Conservation (phyloP, 345 rosid species). For the Psidium guajava region DNA sequence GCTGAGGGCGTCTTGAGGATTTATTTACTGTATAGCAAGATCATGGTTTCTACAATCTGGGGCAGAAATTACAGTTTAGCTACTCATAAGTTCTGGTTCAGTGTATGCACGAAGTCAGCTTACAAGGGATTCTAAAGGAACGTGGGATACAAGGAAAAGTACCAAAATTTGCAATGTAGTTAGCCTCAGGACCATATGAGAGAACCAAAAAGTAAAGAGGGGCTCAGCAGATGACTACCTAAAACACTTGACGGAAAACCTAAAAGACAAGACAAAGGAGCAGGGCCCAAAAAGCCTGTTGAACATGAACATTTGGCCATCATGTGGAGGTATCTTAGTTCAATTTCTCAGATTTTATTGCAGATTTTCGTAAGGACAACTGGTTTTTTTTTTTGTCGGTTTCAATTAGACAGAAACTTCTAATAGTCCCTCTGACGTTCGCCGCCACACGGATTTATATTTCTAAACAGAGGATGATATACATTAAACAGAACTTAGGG, state of each 20-base stretch:
- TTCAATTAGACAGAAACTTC: too few species aligned
- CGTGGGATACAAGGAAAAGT: neutral
- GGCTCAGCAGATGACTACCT: neutral
- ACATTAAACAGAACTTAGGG: too few species aligned
- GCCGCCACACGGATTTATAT: too few species aligned
- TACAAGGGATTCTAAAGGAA: neutral
- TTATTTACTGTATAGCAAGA: neutral
- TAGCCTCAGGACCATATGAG: neutral
- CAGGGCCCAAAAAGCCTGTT: slow-evolving; percentile 67
- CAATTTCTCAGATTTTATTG: too few species aligned
- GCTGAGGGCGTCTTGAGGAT: neutral
- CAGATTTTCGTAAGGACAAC: too few species aligned
- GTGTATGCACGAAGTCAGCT: neutral
- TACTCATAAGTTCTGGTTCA: neutral
- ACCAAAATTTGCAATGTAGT: neutral
- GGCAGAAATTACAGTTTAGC: neutral
- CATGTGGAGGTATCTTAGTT: too few species aligned
- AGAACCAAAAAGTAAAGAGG: neutral
- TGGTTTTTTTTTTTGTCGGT: too few species aligned
- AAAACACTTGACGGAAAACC: neutral
- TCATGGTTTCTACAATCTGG: neutral
- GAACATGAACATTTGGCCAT: too few species aligned
- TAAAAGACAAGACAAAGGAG: neutral
- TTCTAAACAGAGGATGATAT: too few species aligned
- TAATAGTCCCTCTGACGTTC: too few species aligned